Conservation (phyloP, 106 monocot genomes). For the Platanthera guangdongensis region DNA sequence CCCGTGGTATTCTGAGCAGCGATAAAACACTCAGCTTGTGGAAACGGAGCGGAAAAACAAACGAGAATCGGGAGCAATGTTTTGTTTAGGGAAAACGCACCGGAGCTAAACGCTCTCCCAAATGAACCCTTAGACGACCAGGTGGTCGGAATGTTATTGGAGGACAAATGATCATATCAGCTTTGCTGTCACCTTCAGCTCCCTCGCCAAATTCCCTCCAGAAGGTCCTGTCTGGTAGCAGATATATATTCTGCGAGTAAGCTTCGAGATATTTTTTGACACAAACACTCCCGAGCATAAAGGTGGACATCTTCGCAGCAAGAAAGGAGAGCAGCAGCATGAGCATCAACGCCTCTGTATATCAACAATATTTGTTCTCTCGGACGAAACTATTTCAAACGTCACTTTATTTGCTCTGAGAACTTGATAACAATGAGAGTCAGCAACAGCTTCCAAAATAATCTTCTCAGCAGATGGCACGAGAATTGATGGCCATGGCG, state of each 20-base stretch:
- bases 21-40: too few relatives aligned
- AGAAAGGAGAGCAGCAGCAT: slow-evolving; percentile 82
- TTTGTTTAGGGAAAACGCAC: too few relatives aligned
- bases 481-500: slow-evolving; percentile 60
- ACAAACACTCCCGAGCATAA: slow-evolving; percentile 82
- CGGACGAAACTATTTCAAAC: slow-evolving; percentile 95
- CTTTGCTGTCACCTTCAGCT: slow-evolving; percentile 39
- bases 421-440: slow-evolving; percentile 88
- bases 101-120: too few relatives aligned
- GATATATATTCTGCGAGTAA: slow-evolving; percentile 70
- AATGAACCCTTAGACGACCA: too few relatives aligned
- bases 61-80: too few relatives aligned
- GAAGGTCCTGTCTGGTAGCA: slow-evolving; percentile 50
- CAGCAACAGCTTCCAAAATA: slow-evolving; percentile 68
- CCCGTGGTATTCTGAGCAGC: too few relatives aligned
- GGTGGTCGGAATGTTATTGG: slow-evolving; percentile 84
- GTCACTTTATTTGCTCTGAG: slow-evolving; percentile 96
- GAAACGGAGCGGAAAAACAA: too few relatives aligned
- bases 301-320: slow-evolving; percentile 81
- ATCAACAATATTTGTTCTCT: slow-evolving; percentile 93
- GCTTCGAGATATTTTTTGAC: slow-evolving; percentile 62
- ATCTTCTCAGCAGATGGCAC: slow-evolving; percentile 89
- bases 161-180: slow-evolving; percentile 61
- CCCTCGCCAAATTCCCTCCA: slow-evolving; percentile 55
- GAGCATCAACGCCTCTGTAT: slow-evolving; percentile 74